Base-by-base conservation (phyloP, 805 yeast species). In the Lipomyces lipofer region DNA sequence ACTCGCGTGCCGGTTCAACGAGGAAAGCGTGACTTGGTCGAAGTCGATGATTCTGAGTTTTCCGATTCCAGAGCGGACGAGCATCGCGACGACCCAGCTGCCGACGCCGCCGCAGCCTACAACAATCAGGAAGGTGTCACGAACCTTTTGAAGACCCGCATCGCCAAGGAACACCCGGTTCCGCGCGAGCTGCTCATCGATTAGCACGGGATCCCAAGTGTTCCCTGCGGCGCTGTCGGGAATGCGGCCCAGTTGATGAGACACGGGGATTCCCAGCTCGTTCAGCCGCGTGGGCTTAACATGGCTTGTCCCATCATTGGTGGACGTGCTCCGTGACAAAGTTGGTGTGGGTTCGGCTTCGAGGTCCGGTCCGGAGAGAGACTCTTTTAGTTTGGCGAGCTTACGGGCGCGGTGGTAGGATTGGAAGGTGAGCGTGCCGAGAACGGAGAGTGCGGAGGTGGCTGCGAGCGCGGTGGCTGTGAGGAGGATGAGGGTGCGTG, bases 31-130 rank as follows among this genome's bases (percentile, higher is more conserved):
- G 25, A 94, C 97, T 73, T 94, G 99, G 70, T 94, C 99, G 68
- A 94, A 94, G 71, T 94, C 99, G 50, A 94, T 83, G 52, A 94
- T 78, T 63, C 90, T 79, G 49, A 94, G 69, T 55, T 81, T 79
- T 19, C 86, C 84, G 36, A 91, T 84, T 13, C 99, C 99, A 15
- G 96, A 87, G 65, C 99, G 82, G 1, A 87, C 86, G 52, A 94
- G 77, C 86, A 95, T 88, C 9, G 95, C 85, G 10, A 86, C 84
- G 22, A 85, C 96, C 92, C 97, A 91, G 0, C 97, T 91, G 1
- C 99, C 99, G 38, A 94, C 99, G 54, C 99, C 99, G 54, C 99
- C 99, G 15, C 92, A 94, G 28, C 99, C 99, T 10, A 83, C 85
- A 13, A 92, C 86, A 1, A 89, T 86, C 2, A 91, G 79, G 52